Conservation (phyloP, 2,329 filamentous ascomycete species). For the Metarhizium brunneum region DNA sequence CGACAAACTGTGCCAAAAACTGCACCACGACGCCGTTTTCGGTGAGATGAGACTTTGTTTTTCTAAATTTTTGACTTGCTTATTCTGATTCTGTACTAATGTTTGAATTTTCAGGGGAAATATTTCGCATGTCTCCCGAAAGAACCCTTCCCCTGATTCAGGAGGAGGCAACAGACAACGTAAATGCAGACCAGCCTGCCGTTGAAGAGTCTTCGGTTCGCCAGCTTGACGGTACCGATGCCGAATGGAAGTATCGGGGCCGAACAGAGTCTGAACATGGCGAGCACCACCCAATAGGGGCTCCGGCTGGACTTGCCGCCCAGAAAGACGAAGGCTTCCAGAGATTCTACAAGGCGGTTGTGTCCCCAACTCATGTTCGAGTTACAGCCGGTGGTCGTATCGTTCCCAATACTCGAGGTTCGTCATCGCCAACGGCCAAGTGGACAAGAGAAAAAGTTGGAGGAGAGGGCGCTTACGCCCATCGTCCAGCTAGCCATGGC, state of each 20-base stretch:
- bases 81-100: background rate
- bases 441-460: slow-evolving; percentile 31
- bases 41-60: slow-evolving; percentile 20
- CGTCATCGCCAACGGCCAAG: slow-evolving; percentile 43
- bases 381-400: slow-evolving; percentile 60
- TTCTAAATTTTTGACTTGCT: background rate
- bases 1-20: slow-evolving; percentile 19
- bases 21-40: slow-evolving; percentile 30
- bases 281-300: slow-evolving; percentile 38
- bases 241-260: slow-evolving; percentile 35
- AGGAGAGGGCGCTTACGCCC: slow-evolving; percentile 12
- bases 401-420: slow-evolving; percentile 52
- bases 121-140: slow-evolving; percentile 20
- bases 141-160: slow-evolving; percentile 20
- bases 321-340: slow-evolving; percentile 59
- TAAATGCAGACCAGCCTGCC: slow-evolving; percentile 1
- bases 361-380: slow-evolving; percentile 56
- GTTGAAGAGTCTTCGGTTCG: slow-evolving; percentile 13
- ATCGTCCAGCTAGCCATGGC: slow-evolving; percentile 12
- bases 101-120: slow-evolving; percentile 15
- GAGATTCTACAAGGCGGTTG: slow-evolving; percentile 58
- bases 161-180: slow-evolving; percentile 17
- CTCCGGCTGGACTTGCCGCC: slow-evolving; percentile 40
- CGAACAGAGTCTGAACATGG: slow-evolving; percentile 34
- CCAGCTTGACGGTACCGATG: slow-evolving; percentile 31